These are phyloP conservation scores for Emericellopsis atlantica DNA, from an alignment of 2,329 filamentous ascomycete species.

Conservation along the genomic window DNA sequence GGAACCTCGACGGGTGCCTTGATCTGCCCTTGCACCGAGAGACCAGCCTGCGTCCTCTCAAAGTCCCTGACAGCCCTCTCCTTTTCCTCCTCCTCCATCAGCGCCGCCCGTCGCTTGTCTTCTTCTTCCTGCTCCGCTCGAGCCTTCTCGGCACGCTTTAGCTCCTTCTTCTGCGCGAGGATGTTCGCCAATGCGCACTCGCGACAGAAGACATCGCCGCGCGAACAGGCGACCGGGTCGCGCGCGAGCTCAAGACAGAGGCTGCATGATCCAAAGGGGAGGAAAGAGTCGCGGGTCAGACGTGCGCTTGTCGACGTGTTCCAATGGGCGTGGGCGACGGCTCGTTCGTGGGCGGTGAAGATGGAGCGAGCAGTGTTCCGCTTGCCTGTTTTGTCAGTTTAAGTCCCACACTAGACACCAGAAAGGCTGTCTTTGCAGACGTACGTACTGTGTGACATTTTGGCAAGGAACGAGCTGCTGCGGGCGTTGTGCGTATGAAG, in stretches of 20 bases:
- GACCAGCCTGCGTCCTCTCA: slow-evolving; percentile 69
- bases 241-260: slow-evolving; percentile 74
- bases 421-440: background rate
- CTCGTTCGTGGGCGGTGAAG: slow-evolving; percentile 87
- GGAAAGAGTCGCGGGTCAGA: slow-evolving; percentile 79
- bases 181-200: slow-evolving; percentile 89
- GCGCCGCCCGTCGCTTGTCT: slow-evolving; percentile 43
- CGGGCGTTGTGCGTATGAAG: background rate
- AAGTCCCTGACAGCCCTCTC: slow-evolving; percentile 67
- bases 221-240: slow-evolving; percentile 70
- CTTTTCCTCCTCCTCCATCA: slow-evolving; percentile 53
- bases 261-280: slow-evolving; percentile 79
- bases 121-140: slow-evolving; percentile 50
- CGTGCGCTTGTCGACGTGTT: slow-evolving; percentile 63
- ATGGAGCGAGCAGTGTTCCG: slow-evolving; percentile 85
- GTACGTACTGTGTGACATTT: slow-evolving; percentile 36
- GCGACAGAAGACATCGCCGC: slow-evolving; percentile 86
- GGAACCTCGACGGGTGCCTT: background rate
- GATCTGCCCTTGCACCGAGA: slow-evolving; percentile 20
- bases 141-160: slow-evolving; percentile 64
- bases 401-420: too few relatives aligned
- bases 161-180: slow-evolving; percentile 83
- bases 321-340: slow-evolving; percentile 72
- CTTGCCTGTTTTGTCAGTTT: slow-evolving; percentile 40
- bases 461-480: background rate